These are phyloP conservation scores for Ambrosia hybrid DNA, from an alignment of 140 eudicot genomes.

Conservation along the genomic window DNA sequence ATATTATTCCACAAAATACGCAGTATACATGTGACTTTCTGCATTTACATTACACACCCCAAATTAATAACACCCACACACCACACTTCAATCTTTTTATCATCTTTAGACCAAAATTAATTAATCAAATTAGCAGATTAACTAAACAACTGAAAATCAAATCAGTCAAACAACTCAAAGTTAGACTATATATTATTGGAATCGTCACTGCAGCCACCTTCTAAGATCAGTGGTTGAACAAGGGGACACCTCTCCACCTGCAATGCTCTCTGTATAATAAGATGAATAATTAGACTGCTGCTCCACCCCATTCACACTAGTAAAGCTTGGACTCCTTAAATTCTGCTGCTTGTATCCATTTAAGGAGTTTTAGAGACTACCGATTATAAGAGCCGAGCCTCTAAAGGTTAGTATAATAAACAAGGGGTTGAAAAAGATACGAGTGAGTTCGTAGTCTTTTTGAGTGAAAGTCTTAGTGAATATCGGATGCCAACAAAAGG, in stretches of 20 bases:
- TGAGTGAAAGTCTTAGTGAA: no score
- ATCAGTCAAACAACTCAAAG: conserved; percentile 1
- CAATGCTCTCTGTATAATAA: conserved; percentile 61
- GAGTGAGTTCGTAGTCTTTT: no score
- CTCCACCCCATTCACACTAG: conserved; percentile 50
- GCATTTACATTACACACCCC: conserved; percentile 24
- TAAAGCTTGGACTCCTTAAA: conserved; percentile 81
- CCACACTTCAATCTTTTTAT: conserved; percentile 8
- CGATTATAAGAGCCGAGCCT: no score
- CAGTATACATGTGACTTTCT: conserved; percentile 42
- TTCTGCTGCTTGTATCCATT: conserved; percentile 35
- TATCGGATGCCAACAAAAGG: no score
- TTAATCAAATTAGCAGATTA: conserved; percentile 34
- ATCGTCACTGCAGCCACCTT: conserved; percentile 60
- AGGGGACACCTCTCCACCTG: conserved; percentile 80
- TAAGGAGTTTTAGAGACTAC: no score
- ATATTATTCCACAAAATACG: conserved; percentile 23
- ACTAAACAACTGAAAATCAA: conserved; percentile 27
- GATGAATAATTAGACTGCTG: conserved; percentile 80
- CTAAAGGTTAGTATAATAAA: no score
- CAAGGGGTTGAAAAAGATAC: no score
- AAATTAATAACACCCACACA: neutral
- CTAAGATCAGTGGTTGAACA: conserved; percentile 77
- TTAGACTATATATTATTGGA: conserved; percentile 24
- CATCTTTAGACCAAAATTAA: conserved; percentile 28